A percentile compares a stretch with the other conserved stretches of the same genome.
Evolutionary conservation across 345 rosid genomes (phyloP).

Genomic region (Brassica rapa): DNA sequence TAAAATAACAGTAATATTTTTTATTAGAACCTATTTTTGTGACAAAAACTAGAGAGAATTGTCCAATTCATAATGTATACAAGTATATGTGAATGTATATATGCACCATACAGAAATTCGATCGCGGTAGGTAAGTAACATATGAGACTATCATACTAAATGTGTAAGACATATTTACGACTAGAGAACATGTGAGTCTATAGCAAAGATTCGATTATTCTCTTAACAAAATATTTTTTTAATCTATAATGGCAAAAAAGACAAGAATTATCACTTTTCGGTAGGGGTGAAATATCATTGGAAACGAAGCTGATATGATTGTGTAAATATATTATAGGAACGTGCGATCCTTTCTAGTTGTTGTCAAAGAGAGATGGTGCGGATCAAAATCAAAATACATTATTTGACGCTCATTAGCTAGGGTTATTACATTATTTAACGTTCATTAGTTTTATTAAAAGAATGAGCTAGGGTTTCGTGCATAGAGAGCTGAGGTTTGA

Average conservation of each 20-base stretch:
- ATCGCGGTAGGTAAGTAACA: not conserved
- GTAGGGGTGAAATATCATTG: not conserved
- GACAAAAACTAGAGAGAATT: no score
- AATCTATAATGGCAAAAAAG: not conserved
- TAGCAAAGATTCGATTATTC: not conserved
- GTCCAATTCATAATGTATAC: not conserved
- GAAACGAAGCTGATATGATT: not conserved
- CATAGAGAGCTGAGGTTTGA: conserved; percentile 1
- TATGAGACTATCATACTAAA: not conserved
- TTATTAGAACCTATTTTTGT: no score
- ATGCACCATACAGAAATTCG: not conserved
- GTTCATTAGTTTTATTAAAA: not conserved
- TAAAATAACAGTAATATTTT: no score
- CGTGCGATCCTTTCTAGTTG: not conserved
- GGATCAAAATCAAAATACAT: conserved; percentile 8
- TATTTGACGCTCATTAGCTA: no score
- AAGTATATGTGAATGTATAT: not conserved
- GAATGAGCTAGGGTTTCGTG: conserved; percentile 1
- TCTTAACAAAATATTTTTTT: not conserved
- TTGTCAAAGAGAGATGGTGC: not conserved
- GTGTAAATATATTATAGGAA: not conserved
- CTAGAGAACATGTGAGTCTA: not conserved
- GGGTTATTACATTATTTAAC: not conserved
- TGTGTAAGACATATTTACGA: not conserved
- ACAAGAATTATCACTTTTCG: not conserved